Percentiles rank a stretch among this genome's conserved stretches.
These are phyloP conservation scores for Quercus parvula DNA, from an alignment of 306 rosid species.

Conservation along the genomic window DNA sequence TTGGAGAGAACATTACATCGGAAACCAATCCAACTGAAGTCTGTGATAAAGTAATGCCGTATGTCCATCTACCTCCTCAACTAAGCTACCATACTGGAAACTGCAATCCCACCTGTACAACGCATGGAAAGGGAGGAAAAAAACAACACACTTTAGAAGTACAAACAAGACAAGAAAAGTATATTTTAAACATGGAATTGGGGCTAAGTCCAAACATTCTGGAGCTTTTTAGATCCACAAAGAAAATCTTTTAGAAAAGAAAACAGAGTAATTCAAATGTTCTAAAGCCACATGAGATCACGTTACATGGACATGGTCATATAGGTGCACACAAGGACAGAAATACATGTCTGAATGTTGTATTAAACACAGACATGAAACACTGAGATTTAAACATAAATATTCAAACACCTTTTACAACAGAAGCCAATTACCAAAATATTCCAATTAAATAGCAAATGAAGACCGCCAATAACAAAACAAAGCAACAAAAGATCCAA, in stretches of 20 bases:
- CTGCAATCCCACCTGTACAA: conserved; percentile 95
- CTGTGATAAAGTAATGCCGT: conserved; percentile 95
- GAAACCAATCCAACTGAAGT: conserved; percentile 97
- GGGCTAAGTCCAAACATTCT: background rate
- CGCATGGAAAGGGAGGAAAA: conserved; percentile 16
- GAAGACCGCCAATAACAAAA: background rate
- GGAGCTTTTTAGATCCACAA: background rate
- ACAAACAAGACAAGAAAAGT: background rate
- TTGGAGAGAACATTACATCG: conserved; percentile 52
- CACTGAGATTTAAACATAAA: background rate
- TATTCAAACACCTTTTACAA: background rate
- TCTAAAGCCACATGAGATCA: background rate
- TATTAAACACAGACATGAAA: background rate
- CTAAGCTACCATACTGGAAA: conserved; percentile 87
- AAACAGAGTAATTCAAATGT: background rate
- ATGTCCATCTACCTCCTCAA: conserved; percentile 99
- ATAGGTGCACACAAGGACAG: background rate
- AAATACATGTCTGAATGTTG: background rate
- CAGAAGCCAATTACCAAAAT: background rate
- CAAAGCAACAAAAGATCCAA: background rate
- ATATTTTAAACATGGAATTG: background rate
- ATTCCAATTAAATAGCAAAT: background rate
- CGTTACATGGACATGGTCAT: background rate
- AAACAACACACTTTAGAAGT: background rate
- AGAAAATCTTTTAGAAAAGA: background rate